phyloP scores from a whole-genome alignment of 352 stramenopile species.

The Halophytophthora polymorphica region DNA sequence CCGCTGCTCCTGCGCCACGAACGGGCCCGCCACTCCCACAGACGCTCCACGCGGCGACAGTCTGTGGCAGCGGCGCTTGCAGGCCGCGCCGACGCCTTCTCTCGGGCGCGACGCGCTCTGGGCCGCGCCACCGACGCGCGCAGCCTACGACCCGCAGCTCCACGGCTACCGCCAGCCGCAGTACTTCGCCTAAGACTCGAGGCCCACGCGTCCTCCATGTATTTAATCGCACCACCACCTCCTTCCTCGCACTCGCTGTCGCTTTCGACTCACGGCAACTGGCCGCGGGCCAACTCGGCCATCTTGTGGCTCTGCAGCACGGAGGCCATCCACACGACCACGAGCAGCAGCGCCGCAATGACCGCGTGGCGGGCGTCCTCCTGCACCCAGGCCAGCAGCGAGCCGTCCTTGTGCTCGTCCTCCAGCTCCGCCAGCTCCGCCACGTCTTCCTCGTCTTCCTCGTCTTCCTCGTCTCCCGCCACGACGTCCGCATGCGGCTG shows the following conservation, averaged over 20 bases:
- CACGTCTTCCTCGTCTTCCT: no score
- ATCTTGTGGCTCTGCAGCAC: constrained; percentile 24
- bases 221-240: not conserved
- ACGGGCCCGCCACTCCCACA: constrained; percentile 3
- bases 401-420: constrained; percentile 55
- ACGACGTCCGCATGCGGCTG: constrained; percentile 8
- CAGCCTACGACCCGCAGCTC: constrained; percentile 22
- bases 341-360: constrained; percentile 47
- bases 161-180: constrained; percentile 30
- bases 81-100: constrained; percentile 21
- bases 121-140: constrained; percentile 24
- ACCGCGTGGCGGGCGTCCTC: constrained; percentile 68
- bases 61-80: constrained; percentile 40
- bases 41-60: constrained; percentile 12
- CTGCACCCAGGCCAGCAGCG: constrained; percentile 59
- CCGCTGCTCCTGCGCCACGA: not conserved
- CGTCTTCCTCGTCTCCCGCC: no score
- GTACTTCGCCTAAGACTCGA: constrained; percentile 26
- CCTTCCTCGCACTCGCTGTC: not conserved
- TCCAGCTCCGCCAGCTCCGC: constrained; percentile 19
- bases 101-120: constrained; percentile 41
- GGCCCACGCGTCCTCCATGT: not conserved
- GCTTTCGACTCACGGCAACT: constrained; percentile 9
- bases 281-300: constrained; percentile 1
- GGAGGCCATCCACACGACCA: constrained; percentile 63